Base-by-base conservation (phyloP, 225 moss, liverwort and hornwort genomes). In the Pseudisothecium myosuroides region DNA sequence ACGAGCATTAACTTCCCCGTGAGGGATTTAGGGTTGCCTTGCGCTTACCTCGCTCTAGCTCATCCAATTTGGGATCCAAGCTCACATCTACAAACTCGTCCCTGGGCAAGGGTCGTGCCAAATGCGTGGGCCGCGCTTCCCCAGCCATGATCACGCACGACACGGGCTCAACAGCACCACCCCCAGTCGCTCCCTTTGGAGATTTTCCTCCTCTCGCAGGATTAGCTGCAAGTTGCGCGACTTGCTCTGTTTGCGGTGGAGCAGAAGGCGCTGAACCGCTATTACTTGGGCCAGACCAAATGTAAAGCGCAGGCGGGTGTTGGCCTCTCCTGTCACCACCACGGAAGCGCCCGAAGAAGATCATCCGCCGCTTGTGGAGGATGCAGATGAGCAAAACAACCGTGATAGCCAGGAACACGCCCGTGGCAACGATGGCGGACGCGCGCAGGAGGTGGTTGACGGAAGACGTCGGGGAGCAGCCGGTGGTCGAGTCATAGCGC, bases 91-190 rank as follows among this genome's bases (percentile, higher is more conserved):
- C 83, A 54, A 84, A 89, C 29, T 88, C 88, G 43, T 89, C 85
- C 27, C 65, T 66, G 12, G 91, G 87, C 86, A 89, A 88, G 7
- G 90, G 90, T 14, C 85, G 83, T 37, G 94, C 92, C 80, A 94
- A 85, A 63, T 84, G 78, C 55, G 94, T 94, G 14, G 92, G 91
- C 34, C 91, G 85, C 80, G 89, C 92, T 60, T 92, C 90, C 47
- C 94, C 94, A 41, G 94, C 94, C 94, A 94, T 94, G 80, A 94
- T 90, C 59, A 94, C 94, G 49, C 92, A 94, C 84, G 92, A 93
- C 85, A 93, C 34, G 17, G 87, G 89, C 83, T 88, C 93, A 43
- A 41, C 77, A 32, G 28, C 32, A 58, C 56, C 69, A 43, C 28
- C 41, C 58, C 54, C 83, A 58, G 49, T 59, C 34, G 31, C 81